Evolutionary conservation across 176 grass and related monocot species (phyloP).

Genomic region (Elaeis guineensis): DNA sequence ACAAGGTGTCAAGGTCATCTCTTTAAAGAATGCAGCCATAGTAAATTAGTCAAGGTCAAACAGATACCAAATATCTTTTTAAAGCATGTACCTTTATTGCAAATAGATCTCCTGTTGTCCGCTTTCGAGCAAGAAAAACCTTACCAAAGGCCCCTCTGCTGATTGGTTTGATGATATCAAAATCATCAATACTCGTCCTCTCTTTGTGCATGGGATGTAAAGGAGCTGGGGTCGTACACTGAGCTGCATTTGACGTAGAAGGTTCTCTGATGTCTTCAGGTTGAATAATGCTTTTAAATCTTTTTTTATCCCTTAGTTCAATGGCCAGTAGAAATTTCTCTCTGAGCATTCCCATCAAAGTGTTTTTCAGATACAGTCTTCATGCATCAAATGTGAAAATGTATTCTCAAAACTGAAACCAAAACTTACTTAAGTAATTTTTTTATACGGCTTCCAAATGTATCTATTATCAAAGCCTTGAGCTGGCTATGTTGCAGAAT

Average conservation of each 20-base stretch:
- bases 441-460: constrained; percentile 33
- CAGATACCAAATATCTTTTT: background rate
- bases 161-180: constrained; percentile 38
- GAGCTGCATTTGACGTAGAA: background rate
- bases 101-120: constrained; percentile 45
- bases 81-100: constrained; percentile 33
- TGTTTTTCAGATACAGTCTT: background rate
- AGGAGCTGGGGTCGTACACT: background rate
- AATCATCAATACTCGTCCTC: constrained; percentile 38
- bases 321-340: constrained; percentile 25
- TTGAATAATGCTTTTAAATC: background rate
- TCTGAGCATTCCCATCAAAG: constrained; percentile 5
- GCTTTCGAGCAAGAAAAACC: constrained; percentile 37
- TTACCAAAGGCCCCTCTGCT: constrained; percentile 44
- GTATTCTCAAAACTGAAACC: background rate
- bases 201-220: constrained; percentile 18
- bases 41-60: no score
- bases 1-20: no score
- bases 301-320: constrained; percentile 5
- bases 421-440: constrained; percentile 34
- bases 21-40: no score
- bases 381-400: constrained; percentile 2
- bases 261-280: constrained; percentile 18
- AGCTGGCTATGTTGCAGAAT: constrained; percentile 25
- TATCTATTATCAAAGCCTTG: constrained; percentile 42